Evolutionary conservation across 495 filamentous ascomycete genomes (phyloP), one percentile per base, ranked within the genome.

Genomic region (Penicillium paxilli): DNA sequence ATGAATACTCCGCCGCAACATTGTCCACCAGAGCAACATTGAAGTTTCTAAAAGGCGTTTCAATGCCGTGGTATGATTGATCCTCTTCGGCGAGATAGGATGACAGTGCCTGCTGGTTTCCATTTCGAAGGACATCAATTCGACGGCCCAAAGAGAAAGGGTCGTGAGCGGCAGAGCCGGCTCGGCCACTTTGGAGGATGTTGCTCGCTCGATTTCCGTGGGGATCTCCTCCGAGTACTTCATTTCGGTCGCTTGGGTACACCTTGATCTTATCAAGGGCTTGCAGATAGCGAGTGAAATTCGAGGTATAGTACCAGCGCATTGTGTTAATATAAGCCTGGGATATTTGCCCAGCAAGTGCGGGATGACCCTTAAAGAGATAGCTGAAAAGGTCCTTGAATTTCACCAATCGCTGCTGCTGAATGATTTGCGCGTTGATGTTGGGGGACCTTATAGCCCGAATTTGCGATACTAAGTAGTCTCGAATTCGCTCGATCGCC

Each of bases 261-360:
- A 96, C 62, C 59, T 89, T 91, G 56, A 98, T 78, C 64, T 91
- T 96, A 51, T 87, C 85, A 1, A 98, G 82, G 1, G 92, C 82
- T 52, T 86, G 83, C 47, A 87, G 81, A 66, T 98, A 98, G 16
- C 93, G 89, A 4, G 84, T 87, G 67, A 98, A 98, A 68, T 97
- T 87, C 53, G 87, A 93, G 33, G 85, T 73, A 63, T 98, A 98
- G 62, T 98, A 98, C 94, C 94, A 98, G 40, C 92, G 84, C 93
- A 98, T 97, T 7, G 94, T 98, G 72, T 97, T 96, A 70, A 96
- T 86, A 59, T 98, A 98, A 6, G 94, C 94, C 72, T 93, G 90
- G 17, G 83, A 84, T 58, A 98, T 96, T 64, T 97, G 89, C 30
- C 90, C 87, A 2, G 90, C 89, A 5, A 98, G 81, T 22, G 82